phyloP scores from a whole-genome alignment of 202 grass and related monocot species.

The Zoysia matrella region DNA sequence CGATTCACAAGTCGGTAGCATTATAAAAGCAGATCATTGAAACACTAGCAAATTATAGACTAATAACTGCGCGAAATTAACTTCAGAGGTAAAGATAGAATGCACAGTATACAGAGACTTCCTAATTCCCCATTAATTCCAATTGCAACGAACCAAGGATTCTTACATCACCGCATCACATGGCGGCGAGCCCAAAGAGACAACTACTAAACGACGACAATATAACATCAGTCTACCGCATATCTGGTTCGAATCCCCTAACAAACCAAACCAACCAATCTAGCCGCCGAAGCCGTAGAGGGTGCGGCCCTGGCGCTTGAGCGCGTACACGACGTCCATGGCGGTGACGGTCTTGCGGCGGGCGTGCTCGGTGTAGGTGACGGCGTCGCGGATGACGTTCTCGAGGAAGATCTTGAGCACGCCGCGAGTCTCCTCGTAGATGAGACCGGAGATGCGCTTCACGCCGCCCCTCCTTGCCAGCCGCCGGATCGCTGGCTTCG shows the following conservation, averaged over 20 bases:
- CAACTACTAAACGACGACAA: background rate
- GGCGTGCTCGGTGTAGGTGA: constrained; percentile 93
- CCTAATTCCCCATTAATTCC: background rate
- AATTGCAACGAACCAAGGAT: background rate
- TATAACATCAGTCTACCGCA: background rate
- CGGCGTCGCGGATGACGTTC: constrained; percentile 92
- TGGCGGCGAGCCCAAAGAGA: background rate
- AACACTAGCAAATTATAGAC: background rate
- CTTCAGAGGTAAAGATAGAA: background rate
- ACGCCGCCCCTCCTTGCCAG: constrained; percentile 63
- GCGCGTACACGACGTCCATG: constrained; percentile 94
- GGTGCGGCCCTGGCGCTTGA: constrained; percentile 91
- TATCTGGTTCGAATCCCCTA: background rate
- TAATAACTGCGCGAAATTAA: background rate
- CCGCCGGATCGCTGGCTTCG: constrained; percentile 70
- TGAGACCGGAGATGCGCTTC: constrained; percentile 79
- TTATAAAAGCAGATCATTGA: background rate
- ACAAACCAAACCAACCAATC: constrained; percentile 43
- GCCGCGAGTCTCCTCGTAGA: constrained; percentile 87
- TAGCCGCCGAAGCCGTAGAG: constrained; percentile 89
- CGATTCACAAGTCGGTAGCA: background rate
- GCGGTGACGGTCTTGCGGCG: constrained; percentile 88
- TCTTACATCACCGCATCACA: background rate
- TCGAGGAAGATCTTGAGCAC: constrained; percentile 95
- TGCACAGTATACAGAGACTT: background rate